phyloP scores from a whole-genome alignment of 805 yeast species.

The Candida andamanensis region DNA sequence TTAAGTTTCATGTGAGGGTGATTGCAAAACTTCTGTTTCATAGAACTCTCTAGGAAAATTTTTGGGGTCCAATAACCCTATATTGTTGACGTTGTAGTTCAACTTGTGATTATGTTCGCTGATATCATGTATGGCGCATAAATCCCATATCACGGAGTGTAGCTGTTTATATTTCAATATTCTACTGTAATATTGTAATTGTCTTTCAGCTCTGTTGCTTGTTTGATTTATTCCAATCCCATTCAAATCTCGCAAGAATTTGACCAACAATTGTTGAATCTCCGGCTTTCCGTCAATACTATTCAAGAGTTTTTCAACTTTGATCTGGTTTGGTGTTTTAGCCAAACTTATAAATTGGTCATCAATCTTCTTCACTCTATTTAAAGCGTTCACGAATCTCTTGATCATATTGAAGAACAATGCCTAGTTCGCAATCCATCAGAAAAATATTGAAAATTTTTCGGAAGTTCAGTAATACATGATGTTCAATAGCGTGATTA shows the following conservation, averaged over 20 bases:
- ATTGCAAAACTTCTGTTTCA: too few relatives aligned
- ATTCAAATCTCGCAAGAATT: slow-evolving; percentile 28
- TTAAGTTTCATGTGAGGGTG: too few relatives aligned
- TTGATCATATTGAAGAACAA: slow-evolving; percentile 1
- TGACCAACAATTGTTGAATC: slow-evolving; percentile 23
- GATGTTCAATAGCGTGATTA: slow-evolving; percentile 3
- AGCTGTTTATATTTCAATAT: slow-evolving; percentile 20
- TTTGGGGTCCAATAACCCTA: slow-evolving; percentile 37
- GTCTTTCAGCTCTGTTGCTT: too few relatives aligned
- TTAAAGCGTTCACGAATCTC: slow-evolving; percentile 1
- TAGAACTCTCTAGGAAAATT: slow-evolving; percentile 26
- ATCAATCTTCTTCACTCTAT: slow-evolving; percentile 8
- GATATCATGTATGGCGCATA: slow-evolving; percentile 24
- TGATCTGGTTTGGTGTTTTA: slow-evolving; percentile 15
- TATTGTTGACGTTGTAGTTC: slow-evolving; percentile 14
- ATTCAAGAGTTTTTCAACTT: slow-evolving; percentile 20
- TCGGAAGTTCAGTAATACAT: too few relatives aligned
- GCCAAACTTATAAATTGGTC: slow-evolving; percentile 11
- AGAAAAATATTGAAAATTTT: slow-evolving; percentile 4
- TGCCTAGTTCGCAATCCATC: not conserved
- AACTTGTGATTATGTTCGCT: slow-evolving; percentile 27
- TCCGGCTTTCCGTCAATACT: slow-evolving; percentile 23
- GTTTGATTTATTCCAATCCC: slow-evolving; percentile 11
- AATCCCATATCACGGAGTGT: slow-evolving; percentile 35
- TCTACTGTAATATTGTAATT: slow-evolving; percentile 4